Percentiles rank a stretch among this genome's conserved stretches.
These are phyloP conservation scores for Curvularia spicifera DNA, from an alignment of 2,329 filamentous ascomycete species.

Conservation along the genomic window DNA sequence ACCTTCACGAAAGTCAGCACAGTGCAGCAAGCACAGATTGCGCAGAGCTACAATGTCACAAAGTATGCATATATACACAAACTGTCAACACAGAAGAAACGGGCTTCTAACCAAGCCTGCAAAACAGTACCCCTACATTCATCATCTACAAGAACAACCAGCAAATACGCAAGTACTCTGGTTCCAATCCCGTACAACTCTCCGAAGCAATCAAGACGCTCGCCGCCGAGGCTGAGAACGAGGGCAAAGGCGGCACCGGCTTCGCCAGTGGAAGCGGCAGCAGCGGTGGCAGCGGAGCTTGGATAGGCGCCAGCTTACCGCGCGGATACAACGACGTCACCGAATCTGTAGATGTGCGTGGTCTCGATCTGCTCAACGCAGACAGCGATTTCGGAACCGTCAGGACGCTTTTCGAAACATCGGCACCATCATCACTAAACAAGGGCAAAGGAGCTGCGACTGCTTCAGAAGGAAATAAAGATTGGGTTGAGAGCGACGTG, in stretches of 20 bases:
- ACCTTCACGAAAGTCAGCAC: conserved; percentile 89
- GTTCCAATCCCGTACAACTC: conserved; percentile 75
- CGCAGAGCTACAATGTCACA: conserved; percentile 73
- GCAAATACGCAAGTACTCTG: conserved; percentile 71
- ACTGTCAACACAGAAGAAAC: not conserved
- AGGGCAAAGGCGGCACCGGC: conserved; percentile 51
- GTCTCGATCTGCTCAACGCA: conserved; percentile 85
- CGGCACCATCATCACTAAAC: conserved; percentile 68
- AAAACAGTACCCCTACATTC: conserved; percentile 80
- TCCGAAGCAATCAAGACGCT: conserved; percentile 74
- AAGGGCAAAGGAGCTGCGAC: conserved; percentile 54
- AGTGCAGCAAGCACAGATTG: conserved; percentile 76
- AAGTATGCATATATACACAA: conserved; percentile 55
- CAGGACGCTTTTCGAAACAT: conserved; percentile 72
- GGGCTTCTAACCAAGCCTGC: conserved; percentile 17
- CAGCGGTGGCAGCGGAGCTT: conserved; percentile 57
- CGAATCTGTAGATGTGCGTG: conserved; percentile 76
- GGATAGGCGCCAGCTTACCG: conserved; percentile 77
- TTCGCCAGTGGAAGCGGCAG: conserved; percentile 48
- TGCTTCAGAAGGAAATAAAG: conserved; percentile 58
- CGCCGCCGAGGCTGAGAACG: conserved; percentile 65
- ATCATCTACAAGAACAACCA: conserved; percentile 76
- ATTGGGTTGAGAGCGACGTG: conserved; percentile 96
- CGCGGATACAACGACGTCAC: conserved; percentile 85
- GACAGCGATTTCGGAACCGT: conserved; percentile 78